These are phyloP conservation scores for Pseudogymnoascus sp. DNA, from an alignment of 2,329 filamentous ascomycete species.

Conservation along the genomic window DNA sequence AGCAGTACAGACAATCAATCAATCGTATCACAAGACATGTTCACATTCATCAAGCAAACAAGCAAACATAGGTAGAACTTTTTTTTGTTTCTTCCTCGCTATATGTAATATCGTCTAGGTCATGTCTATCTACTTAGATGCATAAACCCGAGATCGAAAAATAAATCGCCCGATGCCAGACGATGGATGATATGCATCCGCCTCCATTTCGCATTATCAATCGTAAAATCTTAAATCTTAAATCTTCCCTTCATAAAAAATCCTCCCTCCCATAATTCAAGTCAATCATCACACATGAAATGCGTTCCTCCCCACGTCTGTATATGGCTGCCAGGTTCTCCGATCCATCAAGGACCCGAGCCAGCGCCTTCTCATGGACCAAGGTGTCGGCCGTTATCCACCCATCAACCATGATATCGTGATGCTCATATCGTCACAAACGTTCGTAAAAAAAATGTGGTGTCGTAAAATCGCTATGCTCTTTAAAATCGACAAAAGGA, in stretches of 20 bases:
- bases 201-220: slow-evolving; percentile 2
- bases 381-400: slow-evolving; percentile 9
- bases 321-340: neutral
- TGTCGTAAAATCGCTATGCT: slow-evolving; percentile 11
- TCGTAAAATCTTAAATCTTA: slow-evolving; percentile 6
- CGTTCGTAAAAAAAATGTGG: slow-evolving; percentile 7
- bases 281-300: neutral
- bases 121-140: slow-evolving; percentile 3
- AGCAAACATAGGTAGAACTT: neutral
- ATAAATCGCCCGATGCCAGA: neutral
- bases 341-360: slow-evolving; percentile 5
- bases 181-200: neutral
- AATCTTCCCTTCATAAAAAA: slow-evolving; percentile 6
- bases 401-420: slow-evolving; percentile 8
- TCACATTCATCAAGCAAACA: neutral
- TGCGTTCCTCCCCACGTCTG: slow-evolving; percentile 8
- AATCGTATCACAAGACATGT: neutral
- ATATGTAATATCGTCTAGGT: slow-evolving; percentile 1
- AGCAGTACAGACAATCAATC: neutral
- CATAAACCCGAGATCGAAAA: neutral
- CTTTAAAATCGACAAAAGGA: slow-evolving; percentile 3
- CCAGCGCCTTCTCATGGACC: neutral
- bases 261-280: slow-evolving; percentile 1
- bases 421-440: slow-evolving; percentile 11
- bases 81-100: neutral